These are phyloP conservation scores for Umbelopsis sp. DNA, from an alignment of 371 early-diverging fungal species.

Conservation along the genomic window DNA sequence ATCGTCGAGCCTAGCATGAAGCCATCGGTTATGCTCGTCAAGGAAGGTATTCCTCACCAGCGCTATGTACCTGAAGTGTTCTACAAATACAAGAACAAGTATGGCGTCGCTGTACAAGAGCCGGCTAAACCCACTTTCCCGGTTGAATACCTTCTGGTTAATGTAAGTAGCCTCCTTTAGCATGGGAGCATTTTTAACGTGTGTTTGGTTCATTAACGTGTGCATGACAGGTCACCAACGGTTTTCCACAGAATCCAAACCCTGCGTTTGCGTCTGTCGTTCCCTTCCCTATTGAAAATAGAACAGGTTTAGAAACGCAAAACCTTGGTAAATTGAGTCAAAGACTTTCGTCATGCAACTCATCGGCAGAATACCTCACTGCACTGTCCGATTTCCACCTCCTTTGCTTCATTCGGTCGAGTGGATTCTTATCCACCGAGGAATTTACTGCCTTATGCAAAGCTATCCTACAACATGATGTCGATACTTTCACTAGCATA, in stretches of 20 bases:
- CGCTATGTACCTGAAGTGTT: conserved; percentile 96
- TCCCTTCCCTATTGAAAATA: conserved; percentile 75
- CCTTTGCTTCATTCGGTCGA: conserved; percentile 67
- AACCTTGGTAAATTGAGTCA: conserved; percentile 22
- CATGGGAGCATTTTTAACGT: no score
- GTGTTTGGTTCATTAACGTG: no score
- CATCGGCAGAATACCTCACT: conserved; percentile 25
- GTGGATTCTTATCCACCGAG: conserved; percentile 48
- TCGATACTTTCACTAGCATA: conserved; percentile 46
- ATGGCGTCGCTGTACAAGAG: conserved; percentile 84
- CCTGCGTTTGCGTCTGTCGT: conserved; percentile 75
- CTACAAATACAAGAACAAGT: conserved; percentile 94
- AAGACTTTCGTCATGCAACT: conserved; percentile 19
- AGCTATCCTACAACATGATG: conserved; percentile 51
- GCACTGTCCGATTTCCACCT: conserved; percentile 85
- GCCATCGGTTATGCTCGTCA: conserved; percentile 88
- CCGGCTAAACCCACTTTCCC: conserved; percentile 94
- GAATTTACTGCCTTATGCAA: conserved; percentile 64
- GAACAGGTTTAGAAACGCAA: conserved; percentile 40
- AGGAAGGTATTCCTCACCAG: conserved; percentile 67
- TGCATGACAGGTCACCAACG: conserved; percentile 78
- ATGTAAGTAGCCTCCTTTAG: conserved; percentile 60
- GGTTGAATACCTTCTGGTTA: conserved; percentile 94
- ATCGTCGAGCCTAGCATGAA: conserved; percentile 91
- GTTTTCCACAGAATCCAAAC: conserved; percentile 84